Percentiles rank a stretch among this genome's conserved stretches.
These are phyloP conservation scores for Aquilaria sinensis DNA, from an alignment of 345 rosid species.

Conservation along the genomic window DNA sequence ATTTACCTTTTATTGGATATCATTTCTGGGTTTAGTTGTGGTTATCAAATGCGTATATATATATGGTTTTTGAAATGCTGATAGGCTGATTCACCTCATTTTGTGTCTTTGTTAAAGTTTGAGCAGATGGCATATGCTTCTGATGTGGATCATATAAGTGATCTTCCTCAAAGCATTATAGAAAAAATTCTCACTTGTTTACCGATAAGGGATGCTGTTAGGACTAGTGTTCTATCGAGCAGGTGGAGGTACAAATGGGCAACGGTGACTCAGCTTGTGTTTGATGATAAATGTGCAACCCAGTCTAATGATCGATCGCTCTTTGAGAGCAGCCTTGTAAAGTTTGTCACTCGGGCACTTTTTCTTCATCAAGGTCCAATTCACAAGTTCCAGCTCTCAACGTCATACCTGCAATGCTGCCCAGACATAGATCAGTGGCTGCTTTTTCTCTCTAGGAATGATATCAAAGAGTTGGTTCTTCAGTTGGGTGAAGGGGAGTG, in stretches of 20 bases:
- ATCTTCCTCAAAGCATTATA: slow-evolving; percentile 63
- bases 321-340: slow-evolving; percentile 38
- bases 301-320: slow-evolving; percentile 18
- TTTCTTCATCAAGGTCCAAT: slow-evolving; percentile 82
- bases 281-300: slow-evolving; percentile 46
- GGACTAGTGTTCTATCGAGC: slow-evolving; percentile 60
- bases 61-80: too few species aligned
- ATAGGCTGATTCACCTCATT: too few species aligned
- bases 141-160: slow-evolving; percentile 43
- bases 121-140: slow-evolving; percentile 35
- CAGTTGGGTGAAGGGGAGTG: slow-evolving; percentile 69
- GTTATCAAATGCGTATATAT: too few species aligned
- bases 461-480: slow-evolving; percentile 54
- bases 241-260: slow-evolving; percentile 83
- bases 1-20: too few species aligned
- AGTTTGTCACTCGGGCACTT: slow-evolving; percentile 49
- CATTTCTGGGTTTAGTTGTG: too few species aligned
- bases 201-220: slow-evolving; percentile 59
- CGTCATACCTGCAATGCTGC: slow-evolving; percentile 40
- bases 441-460: slow-evolving; percentile 67
- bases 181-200: slow-evolving; percentile 60
- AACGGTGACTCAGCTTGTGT: slow-evolving; percentile 47
- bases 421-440: slow-evolving; percentile 83
- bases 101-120: too few species aligned
- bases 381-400: slow-evolving; percentile 68